Percentiles rank a stretch among this genome's conserved stretches.
phyloP scores from a whole-genome alignment of 306 rosid species.

The Casuarina equisetifolia region DNA sequence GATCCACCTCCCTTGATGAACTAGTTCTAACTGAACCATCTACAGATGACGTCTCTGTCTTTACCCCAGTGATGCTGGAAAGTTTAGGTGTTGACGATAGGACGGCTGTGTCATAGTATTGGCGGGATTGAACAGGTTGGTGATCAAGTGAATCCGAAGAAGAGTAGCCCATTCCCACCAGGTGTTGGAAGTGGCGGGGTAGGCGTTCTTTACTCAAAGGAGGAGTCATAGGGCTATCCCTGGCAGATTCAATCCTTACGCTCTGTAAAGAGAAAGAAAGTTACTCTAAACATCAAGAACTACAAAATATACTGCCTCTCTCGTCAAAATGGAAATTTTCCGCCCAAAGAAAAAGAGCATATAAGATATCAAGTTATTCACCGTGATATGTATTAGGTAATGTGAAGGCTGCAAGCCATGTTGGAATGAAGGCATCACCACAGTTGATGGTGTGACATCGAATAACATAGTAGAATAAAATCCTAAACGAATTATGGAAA shows the following conservation, averaged over 20 bases:
- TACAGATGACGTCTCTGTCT: constrained; percentile 69
- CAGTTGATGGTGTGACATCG: background rate
- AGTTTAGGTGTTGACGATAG: constrained; percentile 69
- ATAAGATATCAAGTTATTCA: background rate
- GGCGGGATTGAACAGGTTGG: constrained; percentile 53
- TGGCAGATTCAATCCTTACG: constrained; percentile 71
- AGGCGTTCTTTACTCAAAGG: constrained; percentile 67
- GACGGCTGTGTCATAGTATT: constrained; percentile 54
- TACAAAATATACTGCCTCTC: constrained; percentile 1
- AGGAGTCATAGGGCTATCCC: constrained; percentile 87
- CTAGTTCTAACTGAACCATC: constrained; percentile 88
- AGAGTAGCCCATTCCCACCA: constrained; percentile 72
- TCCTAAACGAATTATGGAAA: background rate
- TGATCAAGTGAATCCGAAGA: constrained; percentile 84
- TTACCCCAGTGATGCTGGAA: constrained; percentile 56
- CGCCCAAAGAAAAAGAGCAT: background rate
- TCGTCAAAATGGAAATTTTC: constrained; percentile 14
- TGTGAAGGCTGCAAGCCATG: constrained; percentile 10
- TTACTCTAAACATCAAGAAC: constrained; percentile 15
- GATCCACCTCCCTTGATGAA: constrained; percentile 76
- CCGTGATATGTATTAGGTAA: background rate
- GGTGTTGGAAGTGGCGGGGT: constrained; percentile 55
- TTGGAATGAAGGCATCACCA: background rate
- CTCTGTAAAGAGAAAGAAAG: constrained; percentile 47
- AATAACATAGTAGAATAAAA: background rate